Conservation (phyloP, 2,329 filamentous ascomycete species). For the Phyllosticta citriasiana region DNA sequence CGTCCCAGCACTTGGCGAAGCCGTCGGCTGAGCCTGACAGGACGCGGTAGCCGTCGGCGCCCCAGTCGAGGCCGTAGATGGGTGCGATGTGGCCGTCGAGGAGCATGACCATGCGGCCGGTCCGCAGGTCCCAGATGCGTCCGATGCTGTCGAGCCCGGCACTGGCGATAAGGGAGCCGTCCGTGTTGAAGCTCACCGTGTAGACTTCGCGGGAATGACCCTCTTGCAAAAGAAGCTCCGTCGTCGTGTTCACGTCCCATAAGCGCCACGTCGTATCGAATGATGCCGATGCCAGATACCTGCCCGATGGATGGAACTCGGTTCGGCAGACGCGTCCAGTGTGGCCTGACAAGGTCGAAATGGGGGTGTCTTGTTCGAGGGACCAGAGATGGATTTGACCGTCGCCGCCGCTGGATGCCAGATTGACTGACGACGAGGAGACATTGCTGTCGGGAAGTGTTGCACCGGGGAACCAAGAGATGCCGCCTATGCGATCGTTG, state of each 20-base stretch:
- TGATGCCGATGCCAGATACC: constrained; percentile 83
- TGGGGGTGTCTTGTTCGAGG: constrained; percentile 71
- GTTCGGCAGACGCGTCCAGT: constrained; percentile 79
- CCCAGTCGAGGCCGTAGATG: constrained; percentile 90
- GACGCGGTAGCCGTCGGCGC: constrained; percentile 80
- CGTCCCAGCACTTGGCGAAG: constrained; percentile 96
- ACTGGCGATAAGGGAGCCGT: constrained; percentile 82
- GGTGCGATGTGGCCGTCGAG: constrained; percentile 88
- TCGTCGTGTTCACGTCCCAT: constrained; percentile 83
- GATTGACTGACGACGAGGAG: constrained; percentile 64
- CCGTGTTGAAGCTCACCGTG: constrained; percentile 76
- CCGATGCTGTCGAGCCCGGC: constrained; percentile 93
- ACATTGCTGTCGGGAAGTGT: constrained; percentile 63
- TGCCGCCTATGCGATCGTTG: constrained; percentile 76
- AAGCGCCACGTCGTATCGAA: constrained; percentile 95
- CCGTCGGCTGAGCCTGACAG: constrained; percentile 89
- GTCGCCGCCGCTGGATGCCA: constrained; percentile 85
- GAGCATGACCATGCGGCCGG: constrained; percentile 90
- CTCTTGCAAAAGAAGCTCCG: constrained; percentile 80
- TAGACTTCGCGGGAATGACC: constrained; percentile 93
- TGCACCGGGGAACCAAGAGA: constrained; percentile 81
- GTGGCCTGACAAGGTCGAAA: constrained; percentile 75
- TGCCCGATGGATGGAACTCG: constrained; percentile 87
- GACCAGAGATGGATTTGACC: constrained; percentile 86
- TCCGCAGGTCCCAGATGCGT: constrained; percentile 88